phyloP scores from a whole-genome alignment of 1,284 basidiomycete species.

The Puccinia horiana region DNA sequence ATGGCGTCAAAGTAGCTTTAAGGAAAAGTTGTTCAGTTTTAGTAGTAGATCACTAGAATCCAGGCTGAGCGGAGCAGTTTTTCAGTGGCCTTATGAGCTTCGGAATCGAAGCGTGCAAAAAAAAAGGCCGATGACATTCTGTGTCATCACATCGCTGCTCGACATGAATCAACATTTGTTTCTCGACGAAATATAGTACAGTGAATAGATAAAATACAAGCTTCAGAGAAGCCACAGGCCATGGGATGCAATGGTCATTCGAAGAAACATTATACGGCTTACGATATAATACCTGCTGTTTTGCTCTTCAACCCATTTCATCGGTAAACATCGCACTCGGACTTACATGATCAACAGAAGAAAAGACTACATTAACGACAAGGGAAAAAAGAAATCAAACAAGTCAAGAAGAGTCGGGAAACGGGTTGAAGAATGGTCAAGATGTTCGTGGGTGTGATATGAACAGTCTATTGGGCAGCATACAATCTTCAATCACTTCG shows the following conservation, averaged over 20 bases:
- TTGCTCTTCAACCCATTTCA: not conserved
- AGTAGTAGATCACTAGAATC: too few species aligned
- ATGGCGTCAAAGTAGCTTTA: too few species aligned
- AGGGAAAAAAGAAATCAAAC: not conserved
- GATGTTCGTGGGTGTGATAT: constrained; percentile 6
- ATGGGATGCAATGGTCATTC: not conserved
- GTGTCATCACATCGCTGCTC: not conserved
- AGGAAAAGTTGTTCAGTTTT: too few species aligned
- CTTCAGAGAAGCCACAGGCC: not conserved
- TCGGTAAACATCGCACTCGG: not conserved
- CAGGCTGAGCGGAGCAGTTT: too few species aligned
- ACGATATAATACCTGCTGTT: not conserved
- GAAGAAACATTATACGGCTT: not conserved
- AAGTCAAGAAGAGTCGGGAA: not conserved
- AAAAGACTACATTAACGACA: constrained; percentile 13
- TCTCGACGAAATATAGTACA: not conserved
- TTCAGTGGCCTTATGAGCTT: too few species aligned
- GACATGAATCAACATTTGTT: not conserved
- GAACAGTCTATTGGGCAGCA: not conserved
- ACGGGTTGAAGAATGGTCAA: not conserved
- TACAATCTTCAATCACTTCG: constrained; percentile 15
- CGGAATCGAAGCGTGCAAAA: too few species aligned
- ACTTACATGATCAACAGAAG: not conserved
- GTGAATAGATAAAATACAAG: not conserved
- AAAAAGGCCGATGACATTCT: too few species aligned